Percentiles rank a stretch among this genome's conserved stretches.
Evolutionary conservation across 2,329 filamentous ascomycete genomes (phyloP).

Genomic region (Ophiocordyceps camponoti-floridani): DNA sequence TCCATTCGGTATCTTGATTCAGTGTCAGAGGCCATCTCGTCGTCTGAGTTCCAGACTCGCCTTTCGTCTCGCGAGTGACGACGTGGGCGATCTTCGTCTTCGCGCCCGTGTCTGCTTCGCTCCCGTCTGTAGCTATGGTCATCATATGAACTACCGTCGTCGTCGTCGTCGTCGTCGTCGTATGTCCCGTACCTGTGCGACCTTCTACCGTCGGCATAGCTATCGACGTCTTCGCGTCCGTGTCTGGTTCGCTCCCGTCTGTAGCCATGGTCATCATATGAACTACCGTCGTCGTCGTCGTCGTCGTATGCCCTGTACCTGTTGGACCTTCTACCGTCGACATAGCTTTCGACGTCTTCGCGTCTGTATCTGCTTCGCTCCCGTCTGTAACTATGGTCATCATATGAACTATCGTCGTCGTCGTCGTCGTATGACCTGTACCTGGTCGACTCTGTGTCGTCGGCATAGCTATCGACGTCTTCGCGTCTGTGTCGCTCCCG

Average conservation of each 20-base stretch:
- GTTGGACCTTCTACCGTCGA: too few relatives aligned
- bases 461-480: too few relatives aligned
- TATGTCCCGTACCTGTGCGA: too few relatives aligned
- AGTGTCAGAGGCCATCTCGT: conserved; percentile 2
- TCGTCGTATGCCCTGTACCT: too few relatives aligned
- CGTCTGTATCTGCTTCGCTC: not conserved
- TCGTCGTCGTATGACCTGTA: too few relatives aligned
- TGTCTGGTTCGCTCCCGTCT: not conserved
- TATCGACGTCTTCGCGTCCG: not conserved
- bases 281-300: too few relatives aligned
- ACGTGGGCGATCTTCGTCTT: conserved; percentile 2
- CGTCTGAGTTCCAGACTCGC: conserved; percentile 4
- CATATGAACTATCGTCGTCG: too few relatives aligned
- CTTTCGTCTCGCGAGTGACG: conserved; percentile 16
- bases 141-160: too few relatives aligned
- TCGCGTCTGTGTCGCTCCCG: not conserved
- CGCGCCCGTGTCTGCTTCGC: not conserved
- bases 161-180: too few relatives aligned
- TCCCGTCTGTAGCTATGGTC: not conserved
- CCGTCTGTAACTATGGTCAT: not conserved
- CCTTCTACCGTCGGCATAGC: too few relatives aligned
- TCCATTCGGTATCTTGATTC: conserved; percentile 7
- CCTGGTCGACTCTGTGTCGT: too few relatives aligned
- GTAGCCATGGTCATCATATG: not conserved
- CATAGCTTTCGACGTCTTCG: too few relatives aligned